Base-by-base conservation (phyloP, 495 filamentous ascomycete species). In the Arthonia radiata region DNA sequence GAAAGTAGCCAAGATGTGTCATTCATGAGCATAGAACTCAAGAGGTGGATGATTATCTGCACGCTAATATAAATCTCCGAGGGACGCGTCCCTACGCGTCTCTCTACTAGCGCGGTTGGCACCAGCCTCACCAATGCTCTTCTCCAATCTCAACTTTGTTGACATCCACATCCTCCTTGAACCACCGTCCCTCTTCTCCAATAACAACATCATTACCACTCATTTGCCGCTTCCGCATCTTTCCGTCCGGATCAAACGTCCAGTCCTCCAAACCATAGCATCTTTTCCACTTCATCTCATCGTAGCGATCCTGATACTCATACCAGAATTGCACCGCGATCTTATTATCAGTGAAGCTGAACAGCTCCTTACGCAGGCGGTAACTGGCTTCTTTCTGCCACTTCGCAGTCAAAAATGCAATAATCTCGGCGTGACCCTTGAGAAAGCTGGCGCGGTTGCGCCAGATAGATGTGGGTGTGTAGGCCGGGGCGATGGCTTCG, bases 261-360 rank as follows among this genome's bases (percentile, higher is more conserved):
- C 79, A 91, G 41, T 91, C 75, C 50, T 91, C 79, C 14, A 90
- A 56, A 0, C 82, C 81, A 44, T 89, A 90, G 23, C 75, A 82
- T 11, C 81, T 59, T 61, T 75, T 89, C 81, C 79, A 93, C 38
- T 75, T 69, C 39, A 63, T 53, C 4, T 39, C 46, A 32, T 78
- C 71, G 1, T 57, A 33, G 4, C 44, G 48, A 39, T 90, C 78
- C 29, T 67, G 61, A 48, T 64, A 90, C 46, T 91, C 80, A 34
- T 90, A 90, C 79, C 79, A 90, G 46, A 90, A 90, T 47, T 89
- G 74, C 22, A 86, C 78, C 1, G 75, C 77, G 37, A 83, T 89
- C 49, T 59, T 61, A 41, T 78, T 59, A 26, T 61, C 65, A 0
- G 52, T 54, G 37, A 74, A 74, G 7, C 76, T 59, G 49, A 91